Percentiles rank a stretch among this genome's conserved stretches.
Evolutionary conservation across 768 basidiomycete species (phyloP).

Genomic region (Boletus pseudo-olivaceus): DNA sequence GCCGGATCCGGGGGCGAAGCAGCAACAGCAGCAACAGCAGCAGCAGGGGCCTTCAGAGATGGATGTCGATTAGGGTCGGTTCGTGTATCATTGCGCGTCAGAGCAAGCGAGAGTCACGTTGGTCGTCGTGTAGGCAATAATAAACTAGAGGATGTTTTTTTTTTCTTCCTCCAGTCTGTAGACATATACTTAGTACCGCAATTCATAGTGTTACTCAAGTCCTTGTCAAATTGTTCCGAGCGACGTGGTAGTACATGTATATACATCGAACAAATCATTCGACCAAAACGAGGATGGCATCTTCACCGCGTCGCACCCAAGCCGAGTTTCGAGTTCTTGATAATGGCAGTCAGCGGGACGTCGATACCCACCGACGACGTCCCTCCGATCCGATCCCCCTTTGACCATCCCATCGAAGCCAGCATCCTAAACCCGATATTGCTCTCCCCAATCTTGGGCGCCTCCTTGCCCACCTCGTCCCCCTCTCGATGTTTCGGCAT

Average conservation of each 20-base stretch:
- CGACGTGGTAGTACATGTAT: neutral
- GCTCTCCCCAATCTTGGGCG: slow-evolving; percentile 72
- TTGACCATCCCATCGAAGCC: slow-evolving; percentile 87
- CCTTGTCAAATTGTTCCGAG: neutral
- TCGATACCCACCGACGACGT: slow-evolving; percentile 56
- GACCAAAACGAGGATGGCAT: neutral
- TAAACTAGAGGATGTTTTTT: neutral
- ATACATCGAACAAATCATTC: neutral
- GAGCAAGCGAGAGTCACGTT: neutral
- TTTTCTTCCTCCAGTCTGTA: neutral
- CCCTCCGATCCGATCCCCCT: slow-evolving; percentile 75
- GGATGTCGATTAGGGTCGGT: slow-evolving; percentile 68
- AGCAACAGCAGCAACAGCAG: slow-evolving; percentile 11
- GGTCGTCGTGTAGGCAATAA: neutral
- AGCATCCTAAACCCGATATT: slow-evolving; percentile 90
- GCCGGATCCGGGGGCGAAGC: slow-evolving; percentile 44
- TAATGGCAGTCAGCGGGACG: slow-evolving; percentile 74
- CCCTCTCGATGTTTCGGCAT: slow-evolving; percentile 69
- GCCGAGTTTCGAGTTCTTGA: slow-evolving; percentile 84
- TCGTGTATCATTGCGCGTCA: too few relatives aligned
- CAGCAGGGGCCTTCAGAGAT: slow-evolving; percentile 62
- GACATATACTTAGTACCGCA: slow-evolving; percentile 15
- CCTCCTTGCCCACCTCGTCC: slow-evolving; percentile 84
- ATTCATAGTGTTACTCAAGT: slow-evolving; percentile 3
- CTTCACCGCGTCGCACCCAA: slow-evolving; percentile 55